Evolutionary conservation across 2,329 filamentous ascomycete species (phyloP), one percentile per base, ranked within the genome.

Genomic region (Paradendryphiella salina): DNA sequence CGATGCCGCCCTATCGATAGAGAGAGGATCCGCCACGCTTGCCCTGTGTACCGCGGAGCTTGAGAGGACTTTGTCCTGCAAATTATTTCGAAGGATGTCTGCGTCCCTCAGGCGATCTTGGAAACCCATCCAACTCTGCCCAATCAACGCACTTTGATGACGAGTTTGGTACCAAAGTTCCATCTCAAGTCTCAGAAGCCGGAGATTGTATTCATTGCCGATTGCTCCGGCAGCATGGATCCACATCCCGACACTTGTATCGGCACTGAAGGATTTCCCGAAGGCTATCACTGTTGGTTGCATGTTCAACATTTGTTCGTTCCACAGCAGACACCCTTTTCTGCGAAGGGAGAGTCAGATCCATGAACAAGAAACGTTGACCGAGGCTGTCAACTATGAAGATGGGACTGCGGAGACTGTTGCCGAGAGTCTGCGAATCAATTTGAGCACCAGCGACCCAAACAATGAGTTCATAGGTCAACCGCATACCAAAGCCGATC

Each of bases 271-370:
- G 1, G 37, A 47, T 1, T 52, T 52, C 20, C 6, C 47, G 26
- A 52, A 52, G 7, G 47, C 49, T 1, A 52, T 52, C 2, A 43
- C 49, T n/a, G 26, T 52, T 4, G 49, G 49, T 5, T 52, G 49
- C 20, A 32, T 13, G 15, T 52, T 52, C 37, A 52, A 52, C n/a
- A 52, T 52, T 9, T 52, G 49, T 1, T 47, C 43, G 15, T 52
- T 52, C 13, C 37, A 43, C 2, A 32, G 6, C 11, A n/a, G 3
- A 0, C n/a, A 47, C 33, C 5, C 28, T 3, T 52, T 47, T 28
- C 49, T 52, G 32, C 47, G 49, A 43, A 4, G 14, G 1, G 4
- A 47, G 21, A 47, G 43, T 14, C 23, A 37, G 13, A 4, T 37
- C 11, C 47, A 52, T 33, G 44, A 28, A 11, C 23, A 42, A 7